phyloP scores from a whole-genome alignment of 2,329 filamentous ascomycete species.

The Daldinia sp. region DNA sequence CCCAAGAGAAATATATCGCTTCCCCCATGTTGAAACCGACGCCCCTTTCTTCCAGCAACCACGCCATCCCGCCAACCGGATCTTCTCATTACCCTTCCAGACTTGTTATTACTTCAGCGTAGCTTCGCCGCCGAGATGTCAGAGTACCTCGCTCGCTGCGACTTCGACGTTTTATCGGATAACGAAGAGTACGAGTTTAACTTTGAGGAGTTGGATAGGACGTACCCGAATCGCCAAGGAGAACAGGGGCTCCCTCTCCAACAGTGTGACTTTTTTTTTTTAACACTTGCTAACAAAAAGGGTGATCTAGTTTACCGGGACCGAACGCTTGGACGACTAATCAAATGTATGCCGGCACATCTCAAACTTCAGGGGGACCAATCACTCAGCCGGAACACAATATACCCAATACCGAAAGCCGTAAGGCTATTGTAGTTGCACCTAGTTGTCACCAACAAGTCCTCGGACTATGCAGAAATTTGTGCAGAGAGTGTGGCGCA shows the following conservation, averaged over 20 bases:
- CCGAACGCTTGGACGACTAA: not conserved
- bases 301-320: no score
- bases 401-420: not conserved
- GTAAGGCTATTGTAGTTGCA: constrained; percentile 3
- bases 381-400: not conserved
- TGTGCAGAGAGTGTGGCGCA: constrained; percentile 32
- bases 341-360: not conserved
- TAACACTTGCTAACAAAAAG: constrained; percentile 46
- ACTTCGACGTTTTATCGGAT: constrained; percentile 21
- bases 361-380: not conserved
- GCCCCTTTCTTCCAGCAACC: not conserved
- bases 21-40: constrained; percentile 1
- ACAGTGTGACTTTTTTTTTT: constrained; percentile 46
- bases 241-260: constrained; percentile 13
- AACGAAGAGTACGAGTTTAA: constrained; percentile 9
- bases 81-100: constrained; percentile 1
- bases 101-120: constrained; percentile 37
- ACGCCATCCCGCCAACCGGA: not conserved
- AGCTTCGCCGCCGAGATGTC: constrained; percentile 37
- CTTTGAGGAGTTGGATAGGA: constrained; percentile 16
- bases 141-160: constrained; percentile 33
- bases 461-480: not conserved
- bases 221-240: constrained; percentile 27
- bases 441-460: constrained; percentile 30
- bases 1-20: constrained; percentile 37